Base-by-base conservation (phyloP, 176 grass and related monocot species). In the Alopecurus myosuroides region DNA sequence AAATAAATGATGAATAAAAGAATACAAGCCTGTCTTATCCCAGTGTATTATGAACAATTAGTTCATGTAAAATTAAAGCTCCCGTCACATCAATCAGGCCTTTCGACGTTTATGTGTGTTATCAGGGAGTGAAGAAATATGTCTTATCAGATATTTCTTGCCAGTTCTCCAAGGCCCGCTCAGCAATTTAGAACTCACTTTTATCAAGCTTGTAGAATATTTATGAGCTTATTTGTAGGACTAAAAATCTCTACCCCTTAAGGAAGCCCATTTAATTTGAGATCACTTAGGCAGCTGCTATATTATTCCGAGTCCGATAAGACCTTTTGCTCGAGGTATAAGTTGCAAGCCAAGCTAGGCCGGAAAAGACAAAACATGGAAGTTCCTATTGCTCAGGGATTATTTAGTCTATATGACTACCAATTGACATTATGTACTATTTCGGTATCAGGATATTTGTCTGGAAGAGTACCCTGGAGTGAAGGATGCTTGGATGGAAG, bases 401-500 rank as follows among this genome's bases (percentile, higher is more conserved):
- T 20, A 82, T n/a, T 86, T 80, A 86, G 22, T 44, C 37, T 28
- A 42, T 23, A 64, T 73, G 51, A 64, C 39, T 35, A 76, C 25
- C 52, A 71, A 46, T 46, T 86, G 22, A 57, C 36, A 19, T 31
- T 25, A 1, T 56, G 35, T 76, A 28, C 76, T 66, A 67, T 55
- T 55, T 79, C 36, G 36, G 34, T 49, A 75, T 61, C 78, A 99
- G 97, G 97, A 99, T 84, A 88, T 99, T 76, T 93, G 91, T 76
- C 79, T 99, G 56, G 91, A 88, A 78, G 97, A 99, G 31, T 97
- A 99, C 64, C 92, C 88, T 77, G 94, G 92, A 86, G 97, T 99
- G 51, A 92, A 90, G 72, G 97, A 99, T 86, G 81, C 86, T 90
- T 99, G 97, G 97, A 92, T 99, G 88, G 88, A 81, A 56, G 70